Evolutionary conservation across 495 filamentous ascomycete species (phyloP), one percentile per base, ranked within the genome.

Genomic region (Bathelium albidoporum): DNA sequence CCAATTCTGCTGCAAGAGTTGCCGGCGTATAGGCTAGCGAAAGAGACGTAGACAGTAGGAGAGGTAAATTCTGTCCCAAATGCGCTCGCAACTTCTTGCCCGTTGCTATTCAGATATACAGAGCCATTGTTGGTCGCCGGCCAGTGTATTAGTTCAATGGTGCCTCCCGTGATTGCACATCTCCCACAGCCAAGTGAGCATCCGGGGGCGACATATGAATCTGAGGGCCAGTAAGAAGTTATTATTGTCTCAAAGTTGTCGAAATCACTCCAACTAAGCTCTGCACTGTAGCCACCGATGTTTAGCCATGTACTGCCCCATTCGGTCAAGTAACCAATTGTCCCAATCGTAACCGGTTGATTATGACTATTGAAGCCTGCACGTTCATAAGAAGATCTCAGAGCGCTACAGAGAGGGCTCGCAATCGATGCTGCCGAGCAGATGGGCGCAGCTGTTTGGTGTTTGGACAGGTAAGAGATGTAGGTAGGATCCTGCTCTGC

Each of bases 151-250:
- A 59, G 20, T 31, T 59, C 58, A 28, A 59, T 59, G 9, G 58
- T 59, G 14, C 58, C 58, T 2, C 58, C 58, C 18, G 58, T 59
- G 26, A 59, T 32, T 28, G 58, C 58, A 32, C 16, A 59, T 32
- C 32, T 59, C 7, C 58, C 58, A 59, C 58, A 59, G n/a, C 58
- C 58, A 32, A 59, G 3, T 26, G 28, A 26, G n/a, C 58, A 59
- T 2, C 58, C 58, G 14, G 58, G 58, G 32, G 28, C 58, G 14
- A 59, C 32, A 14, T 2, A n/a, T 9, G 16, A n/a, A 59, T 32
- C 32, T 32, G 58, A 31, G n/a, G 58, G 58, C 58, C 58, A 59
- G 36, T 41, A 41, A 7, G 7, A 7, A 41, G 36, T 41, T 7
- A 41, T 41, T 7, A 16, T 41, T 16, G 36, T 7, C 16, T 41